Evolutionary conservation across 179 eudicot genomes (phyloP).

Genomic region (Pouteria campechiana): DNA sequence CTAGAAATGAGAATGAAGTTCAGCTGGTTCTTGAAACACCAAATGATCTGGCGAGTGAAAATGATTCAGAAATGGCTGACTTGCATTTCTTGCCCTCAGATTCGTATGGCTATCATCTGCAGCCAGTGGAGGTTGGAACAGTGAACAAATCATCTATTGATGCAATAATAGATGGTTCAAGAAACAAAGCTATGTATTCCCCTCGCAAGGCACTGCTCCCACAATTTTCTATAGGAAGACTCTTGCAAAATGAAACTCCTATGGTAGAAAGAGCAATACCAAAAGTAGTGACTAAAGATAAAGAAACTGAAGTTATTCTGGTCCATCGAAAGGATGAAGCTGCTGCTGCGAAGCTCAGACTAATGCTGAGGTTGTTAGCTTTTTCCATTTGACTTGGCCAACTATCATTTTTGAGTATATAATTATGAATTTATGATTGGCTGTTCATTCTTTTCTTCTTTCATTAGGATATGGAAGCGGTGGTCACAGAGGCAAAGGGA

Average conservation of each 20-base stretch:
- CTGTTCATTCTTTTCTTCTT: conserved; percentile 9
- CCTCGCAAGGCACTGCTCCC: conserved; percentile 14
- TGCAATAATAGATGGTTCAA: conserved; percentile 22
- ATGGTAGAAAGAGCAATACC: too few species aligned
- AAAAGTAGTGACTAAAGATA: too few species aligned
- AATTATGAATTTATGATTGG: conserved; percentile 2
- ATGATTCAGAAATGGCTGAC: conserved; percentile 16
- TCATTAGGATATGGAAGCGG: conserved; percentile 80
- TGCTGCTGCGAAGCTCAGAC: conserved; percentile 68
- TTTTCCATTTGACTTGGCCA: background rate
- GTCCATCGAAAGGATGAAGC: conserved; percentile 57
- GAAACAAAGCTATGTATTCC: conserved; percentile 15
- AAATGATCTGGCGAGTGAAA: conserved; percentile 13
- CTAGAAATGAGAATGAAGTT: conserved; percentile 19
- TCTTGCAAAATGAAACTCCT: conserved; percentile 14
- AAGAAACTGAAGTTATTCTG: conserved; percentile 24
- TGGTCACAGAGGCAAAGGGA: conserved; percentile 41
- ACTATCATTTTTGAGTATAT: conserved; percentile 1
- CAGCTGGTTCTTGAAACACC: conserved; percentile 13
- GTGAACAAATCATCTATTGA: conserved; percentile 15
- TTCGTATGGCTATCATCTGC: too few species aligned
- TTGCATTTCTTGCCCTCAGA: conserved; percentile 19
- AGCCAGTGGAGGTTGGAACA: conserved; percentile 14
- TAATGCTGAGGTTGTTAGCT: conserved; percentile 54
- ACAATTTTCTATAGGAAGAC: conserved; percentile 11